These are phyloP conservation scores for Cercis canadensis DNA, from an alignment of 306 rosid species.

Conservation along the genomic window DNA sequence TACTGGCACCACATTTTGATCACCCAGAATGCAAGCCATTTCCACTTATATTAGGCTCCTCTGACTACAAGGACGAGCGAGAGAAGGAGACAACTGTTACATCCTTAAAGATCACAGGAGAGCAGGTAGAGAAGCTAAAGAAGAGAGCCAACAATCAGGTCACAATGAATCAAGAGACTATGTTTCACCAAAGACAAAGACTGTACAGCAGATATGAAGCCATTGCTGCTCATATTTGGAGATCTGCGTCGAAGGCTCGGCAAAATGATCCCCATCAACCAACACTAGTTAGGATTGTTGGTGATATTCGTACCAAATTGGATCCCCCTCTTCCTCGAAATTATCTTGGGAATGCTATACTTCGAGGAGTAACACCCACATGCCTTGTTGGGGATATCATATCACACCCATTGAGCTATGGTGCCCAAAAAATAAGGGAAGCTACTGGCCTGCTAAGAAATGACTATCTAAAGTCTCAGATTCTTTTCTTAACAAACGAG, in stretches of 20 bases:
- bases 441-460: neutral
- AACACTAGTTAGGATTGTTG: neutral
- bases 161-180: neutral
- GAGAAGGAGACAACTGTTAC: neutral
- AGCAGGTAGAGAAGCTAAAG: neutral
- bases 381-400: neutral
- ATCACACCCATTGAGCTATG: neutral
- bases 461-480: neutral
- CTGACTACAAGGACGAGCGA: neutral
- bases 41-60: neutral
- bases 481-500: neutral
- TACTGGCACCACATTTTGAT: neutral
- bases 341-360: neutral
- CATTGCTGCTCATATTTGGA: conserved; percentile 1
- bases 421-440: neutral
- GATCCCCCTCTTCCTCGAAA: neutral
- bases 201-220: neutral
- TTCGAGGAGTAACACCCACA: neutral
- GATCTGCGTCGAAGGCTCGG: neutral
- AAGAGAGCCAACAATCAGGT: neutral
- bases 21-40: neutral
- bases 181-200: neutral
- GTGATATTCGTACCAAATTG: neutral
- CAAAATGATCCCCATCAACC: neutral
- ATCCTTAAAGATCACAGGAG: neutral